A percentile compares a stretch with the other conserved stretches of the same genome.
phyloP scores from a whole-genome alignment of 2,329 filamentous ascomycete genomes.

The Pseudogymnoascus verrucosus region DNA sequence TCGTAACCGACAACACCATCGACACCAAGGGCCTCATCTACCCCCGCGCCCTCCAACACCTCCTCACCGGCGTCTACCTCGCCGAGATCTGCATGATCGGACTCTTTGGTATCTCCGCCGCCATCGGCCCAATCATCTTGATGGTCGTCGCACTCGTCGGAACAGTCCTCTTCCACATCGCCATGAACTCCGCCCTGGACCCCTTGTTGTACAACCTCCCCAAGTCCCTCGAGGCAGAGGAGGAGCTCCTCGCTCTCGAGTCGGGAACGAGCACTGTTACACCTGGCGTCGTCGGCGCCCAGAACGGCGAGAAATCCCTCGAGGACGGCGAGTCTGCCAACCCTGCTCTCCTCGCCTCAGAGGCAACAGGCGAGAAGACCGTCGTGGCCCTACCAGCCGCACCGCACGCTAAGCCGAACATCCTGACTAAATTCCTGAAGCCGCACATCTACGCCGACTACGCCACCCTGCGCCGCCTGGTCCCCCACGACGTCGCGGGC shows the following conservation, averaged over 20 bases:
- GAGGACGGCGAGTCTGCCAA: constrained; percentile 24
- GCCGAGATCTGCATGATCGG: constrained; percentile 77
- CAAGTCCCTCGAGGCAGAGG: constrained; percentile 56
- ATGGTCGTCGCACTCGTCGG: constrained; percentile 72
- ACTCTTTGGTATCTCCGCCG: constrained; percentile 64
- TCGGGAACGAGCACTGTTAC: constrained; percentile 14
- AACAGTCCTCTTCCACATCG: constrained; percentile 67
- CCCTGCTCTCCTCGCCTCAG: constrained; percentile 14
- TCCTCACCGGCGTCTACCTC: constrained; percentile 77
- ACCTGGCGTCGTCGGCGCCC: constrained; percentile 18
- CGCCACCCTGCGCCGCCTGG: constrained; percentile 56
- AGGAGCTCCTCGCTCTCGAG: constrained; percentile 32
- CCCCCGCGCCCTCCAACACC: constrained; percentile 77
- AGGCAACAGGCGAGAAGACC: constrained; percentile 13
- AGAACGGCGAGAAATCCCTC: constrained; percentile 14
- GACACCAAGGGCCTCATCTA: constrained; percentile 87
- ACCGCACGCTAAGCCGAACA: constrained; percentile 43
- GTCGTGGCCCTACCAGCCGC: constrained; percentile 21
- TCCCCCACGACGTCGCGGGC: constrained; percentile 45
- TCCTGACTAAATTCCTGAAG: constrained; percentile 62
- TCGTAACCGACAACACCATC: constrained; percentile 71
- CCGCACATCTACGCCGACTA: constrained; percentile 74
- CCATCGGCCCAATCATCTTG: constrained; percentile 61
- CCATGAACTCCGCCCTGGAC: constrained; percentile 62
- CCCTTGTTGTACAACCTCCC: constrained; percentile 75